A percentile compares a stretch with the other conserved stretches of the same genome.
Conservation (phyloP, 768 basidiomycete genomes). For the Rhodosporidiobolus sp. region DNA sequence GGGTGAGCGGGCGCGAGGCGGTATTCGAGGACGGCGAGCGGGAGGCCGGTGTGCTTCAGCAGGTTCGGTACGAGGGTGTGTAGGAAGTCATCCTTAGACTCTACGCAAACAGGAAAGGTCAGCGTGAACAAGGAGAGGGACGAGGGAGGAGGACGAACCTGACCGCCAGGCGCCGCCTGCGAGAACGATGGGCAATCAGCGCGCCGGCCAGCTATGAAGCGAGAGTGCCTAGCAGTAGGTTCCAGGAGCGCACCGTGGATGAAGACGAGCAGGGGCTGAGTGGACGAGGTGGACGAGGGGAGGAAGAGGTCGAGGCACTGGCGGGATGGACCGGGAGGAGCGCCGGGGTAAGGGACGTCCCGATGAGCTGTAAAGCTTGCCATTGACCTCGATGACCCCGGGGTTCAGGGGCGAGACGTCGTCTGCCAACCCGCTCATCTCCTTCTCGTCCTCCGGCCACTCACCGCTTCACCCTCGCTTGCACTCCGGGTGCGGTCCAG, state of each 20-base stretch:
- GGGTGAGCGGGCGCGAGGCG: constrained; percentile 24
- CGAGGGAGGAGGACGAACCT: constrained; percentile 5
- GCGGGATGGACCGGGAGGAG: background rate
- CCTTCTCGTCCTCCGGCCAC: no score
- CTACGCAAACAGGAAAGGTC: background rate
- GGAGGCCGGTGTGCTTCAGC: constrained; percentile 16
- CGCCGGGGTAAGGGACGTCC: constrained; percentile 21
- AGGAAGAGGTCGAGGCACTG: constrained; percentile 32
- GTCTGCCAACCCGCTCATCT: no score
- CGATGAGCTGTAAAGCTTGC: background rate
- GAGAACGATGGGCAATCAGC: background rate
- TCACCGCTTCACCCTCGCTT: no score
- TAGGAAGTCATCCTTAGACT: constrained; percentile 29
- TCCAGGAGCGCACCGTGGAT: constrained; percentile 24
- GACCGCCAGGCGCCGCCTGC: constrained; percentile 33
- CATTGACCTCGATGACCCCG: background rate
- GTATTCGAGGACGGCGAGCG: constrained; percentile 33
- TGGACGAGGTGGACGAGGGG: background rate
- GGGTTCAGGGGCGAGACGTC: no score
- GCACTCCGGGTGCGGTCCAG: no score
- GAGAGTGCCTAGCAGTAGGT: background rate
- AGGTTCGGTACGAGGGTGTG: constrained; percentile 18
- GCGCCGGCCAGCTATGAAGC: background rate
- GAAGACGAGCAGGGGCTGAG: constrained; percentile 27
- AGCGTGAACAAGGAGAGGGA: no score